phyloP scores from a whole-genome alignment of 768 basidiomycete genomes.

The Kondoa malvinella region DNA sequence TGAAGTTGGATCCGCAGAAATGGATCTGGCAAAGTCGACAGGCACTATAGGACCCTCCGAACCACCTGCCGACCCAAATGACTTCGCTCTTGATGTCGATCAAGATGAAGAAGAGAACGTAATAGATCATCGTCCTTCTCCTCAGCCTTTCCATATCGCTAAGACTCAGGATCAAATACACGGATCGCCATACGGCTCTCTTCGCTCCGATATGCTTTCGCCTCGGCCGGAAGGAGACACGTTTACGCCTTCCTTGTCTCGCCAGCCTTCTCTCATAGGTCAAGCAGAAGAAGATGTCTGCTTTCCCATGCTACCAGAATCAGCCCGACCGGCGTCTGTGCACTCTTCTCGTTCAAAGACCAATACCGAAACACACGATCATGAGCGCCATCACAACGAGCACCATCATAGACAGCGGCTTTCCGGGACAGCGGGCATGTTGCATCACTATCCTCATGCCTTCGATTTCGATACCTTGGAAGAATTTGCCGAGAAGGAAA shows the following conservation, averaged over 20 bases:
- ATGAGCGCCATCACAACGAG: conserved; percentile 6
- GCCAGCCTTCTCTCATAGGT: conserved; percentile 20
- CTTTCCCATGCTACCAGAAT: conserved; percentile 22
- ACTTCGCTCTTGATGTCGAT: conserved; percentile 18
- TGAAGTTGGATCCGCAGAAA: background rate
- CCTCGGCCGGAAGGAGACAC: conserved; percentile 8
- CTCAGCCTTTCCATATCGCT: background rate
- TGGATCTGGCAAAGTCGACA: background rate
- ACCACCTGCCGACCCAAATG: conserved; percentile 15
- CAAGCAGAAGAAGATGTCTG: conserved; percentile 28
- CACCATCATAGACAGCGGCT: background rate
- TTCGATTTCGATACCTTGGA: conserved; percentile 68
- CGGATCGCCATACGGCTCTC: background rate
- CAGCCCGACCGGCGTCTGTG: background rate
- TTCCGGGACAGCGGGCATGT: conserved; percentile 23
- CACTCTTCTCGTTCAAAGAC: conserved; percentile 19
- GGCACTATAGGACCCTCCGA: background rate
- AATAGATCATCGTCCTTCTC: conserved; percentile 1
- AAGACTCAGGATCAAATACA: background rate
- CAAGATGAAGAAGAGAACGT: background rate
- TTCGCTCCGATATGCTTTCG: background rate
- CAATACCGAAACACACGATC: background rate
- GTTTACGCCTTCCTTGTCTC: conserved; percentile 21
- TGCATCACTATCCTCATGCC: conserved; percentile 36
- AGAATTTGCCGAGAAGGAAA: conserved; percentile 54